phyloP scores from a whole-genome alignment of 1,284 basidiomycete genomes.

The Ustilago cynodontis region DNA sequence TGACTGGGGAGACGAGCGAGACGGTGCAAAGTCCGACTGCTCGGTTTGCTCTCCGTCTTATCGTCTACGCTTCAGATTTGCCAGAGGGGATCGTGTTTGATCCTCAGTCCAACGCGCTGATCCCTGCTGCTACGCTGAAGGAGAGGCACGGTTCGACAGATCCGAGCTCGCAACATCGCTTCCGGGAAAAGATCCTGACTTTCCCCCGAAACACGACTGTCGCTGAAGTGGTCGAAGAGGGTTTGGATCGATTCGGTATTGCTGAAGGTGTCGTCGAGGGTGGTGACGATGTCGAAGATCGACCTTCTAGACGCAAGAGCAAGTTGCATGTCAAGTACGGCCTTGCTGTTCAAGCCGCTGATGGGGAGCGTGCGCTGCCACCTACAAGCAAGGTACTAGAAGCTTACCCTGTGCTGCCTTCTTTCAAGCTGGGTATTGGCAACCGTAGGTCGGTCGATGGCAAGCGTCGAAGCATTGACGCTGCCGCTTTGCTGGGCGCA shows the following conservation, averaged over 20 bases:
- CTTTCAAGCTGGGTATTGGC: slow-evolving; percentile 74
- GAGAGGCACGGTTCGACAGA: slow-evolving; percentile 24
- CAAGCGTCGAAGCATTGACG: slow-evolving; percentile 89
- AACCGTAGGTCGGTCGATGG: slow-evolving; percentile 81
- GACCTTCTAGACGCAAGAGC: slow-evolving; percentile 83
- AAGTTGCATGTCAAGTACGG: slow-evolving; percentile 83
- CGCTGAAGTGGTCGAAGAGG: slow-evolving; percentile 92
- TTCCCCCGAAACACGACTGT: slow-evolving; percentile 94
- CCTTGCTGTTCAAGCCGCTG: slow-evolving; percentile 72
- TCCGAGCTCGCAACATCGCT: slow-evolving; percentile 27
- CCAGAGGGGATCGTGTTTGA: slow-evolving; percentile 95
- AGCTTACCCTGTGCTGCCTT: slow-evolving; percentile 78
- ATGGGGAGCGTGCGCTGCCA: slow-evolving; percentile 50
- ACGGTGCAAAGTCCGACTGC: slow-evolving; percentile 72
- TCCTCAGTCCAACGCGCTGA: slow-evolving; percentile 87
- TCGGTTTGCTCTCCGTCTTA: slow-evolving; percentile 85
- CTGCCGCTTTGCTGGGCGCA: slow-evolving; percentile 75
- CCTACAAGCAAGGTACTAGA: slow-evolving; percentile 74
- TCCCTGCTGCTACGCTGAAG: slow-evolving; percentile 69
- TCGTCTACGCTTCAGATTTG: slow-evolving; percentile 87
- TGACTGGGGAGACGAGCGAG: slow-evolving; percentile 44
- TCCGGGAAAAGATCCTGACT: slow-evolving; percentile 64
- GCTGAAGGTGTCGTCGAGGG: slow-evolving; percentile 95
- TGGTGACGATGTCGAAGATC: slow-evolving; percentile 95
- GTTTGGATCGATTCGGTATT: slow-evolving; percentile 91